These are phyloP conservation scores for Ogataea parapolymorpha DNA, from an alignment of 805 yeast species.

Conservation along the genomic window DNA sequence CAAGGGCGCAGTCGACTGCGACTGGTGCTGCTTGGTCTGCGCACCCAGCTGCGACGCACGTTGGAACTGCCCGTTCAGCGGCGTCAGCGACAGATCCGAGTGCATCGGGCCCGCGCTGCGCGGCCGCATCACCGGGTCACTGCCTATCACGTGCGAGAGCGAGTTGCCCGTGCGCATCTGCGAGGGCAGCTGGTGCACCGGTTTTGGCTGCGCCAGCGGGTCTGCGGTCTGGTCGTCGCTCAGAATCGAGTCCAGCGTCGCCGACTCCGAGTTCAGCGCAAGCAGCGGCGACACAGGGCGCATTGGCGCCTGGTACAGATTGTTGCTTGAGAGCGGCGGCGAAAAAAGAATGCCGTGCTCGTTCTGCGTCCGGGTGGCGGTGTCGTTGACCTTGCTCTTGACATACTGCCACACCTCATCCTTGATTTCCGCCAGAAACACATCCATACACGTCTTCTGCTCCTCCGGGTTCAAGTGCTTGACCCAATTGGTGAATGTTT, in stretches of 20 bases:
- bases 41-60: constrained; percentile 11
- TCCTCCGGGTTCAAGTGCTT: constrained; percentile 45
- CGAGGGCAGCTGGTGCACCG: constrained; percentile 12
- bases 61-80: constrained; percentile 7
- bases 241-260: constrained; percentile 38
- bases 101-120: constrained; percentile 43
- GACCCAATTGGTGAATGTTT: constrained; percentile 45
- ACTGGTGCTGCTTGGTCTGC: constrained; percentile 11
- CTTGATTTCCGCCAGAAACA: constrained; percentile 43
- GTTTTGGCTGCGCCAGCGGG: constrained; percentile 13
- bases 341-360: constrained; percentile 20
- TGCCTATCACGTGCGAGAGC: constrained; percentile 3
- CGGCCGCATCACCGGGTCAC: constrained; percentile 35
- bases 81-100: constrained; percentile 16
- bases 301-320: constrained; percentile 24
- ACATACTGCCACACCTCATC: constrained; percentile 44
- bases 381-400: constrained; percentile 38
- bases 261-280: constrained; percentile 34
- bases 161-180: constrained; percentile 9
- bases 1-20: constrained; percentile 15
- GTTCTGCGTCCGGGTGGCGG: constrained; percentile 12
- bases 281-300: constrained; percentile 34
- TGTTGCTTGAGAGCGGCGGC: constrained; percentile 24
- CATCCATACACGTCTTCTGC: constrained; percentile 44
- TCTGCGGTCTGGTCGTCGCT: constrained; percentile 20